A percentile compares a stretch with the other conserved stretches of the same genome.
These are phyloP conservation scores for Cystobasidium slooffiae DNA, from an alignment of 1,284 basidiomycete species.

Conservation along the genomic window DNA sequence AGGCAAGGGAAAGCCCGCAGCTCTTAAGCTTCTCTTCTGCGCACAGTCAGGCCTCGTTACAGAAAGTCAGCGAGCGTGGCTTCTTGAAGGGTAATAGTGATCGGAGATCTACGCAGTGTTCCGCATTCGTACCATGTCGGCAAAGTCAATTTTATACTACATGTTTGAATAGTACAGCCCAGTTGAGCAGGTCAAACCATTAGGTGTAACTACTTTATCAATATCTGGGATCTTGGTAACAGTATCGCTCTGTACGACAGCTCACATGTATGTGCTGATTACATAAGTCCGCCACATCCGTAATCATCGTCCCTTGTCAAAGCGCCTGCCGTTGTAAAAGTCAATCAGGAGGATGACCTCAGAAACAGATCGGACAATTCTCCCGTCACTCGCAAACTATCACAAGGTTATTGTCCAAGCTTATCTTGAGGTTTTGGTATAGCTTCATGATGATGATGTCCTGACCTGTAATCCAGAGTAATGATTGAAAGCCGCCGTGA, in stretches of 20 bases:
- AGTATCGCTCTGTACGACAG: no score
- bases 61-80: not conserved
- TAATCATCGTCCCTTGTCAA: no score
- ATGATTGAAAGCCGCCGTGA: no score
- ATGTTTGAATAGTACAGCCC: not conserved
- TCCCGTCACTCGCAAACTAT: not conserved
- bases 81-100: not conserved
- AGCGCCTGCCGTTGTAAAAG: not conserved
- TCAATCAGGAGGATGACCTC: not conserved
- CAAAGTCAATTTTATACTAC: not conserved
- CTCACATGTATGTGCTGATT: no score
- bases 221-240: no score
- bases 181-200: no score
- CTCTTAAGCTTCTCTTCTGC: no score
- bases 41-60: constrained; percentile 9
- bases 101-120: not conserved
- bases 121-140: not conserved
- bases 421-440: no score
- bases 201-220: no score
- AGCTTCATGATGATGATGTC: no score
- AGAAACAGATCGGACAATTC: constrained; percentile 20
- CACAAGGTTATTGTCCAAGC: not conserved
- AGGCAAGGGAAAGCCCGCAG: not conserved
- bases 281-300: no score
- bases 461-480: no score